A percentile compares a stretch with the other conserved stretches of the same genome.
phyloP scores from a whole-genome alignment of 1,139 yeast genomes.

The Yarrowia galli region DNA sequence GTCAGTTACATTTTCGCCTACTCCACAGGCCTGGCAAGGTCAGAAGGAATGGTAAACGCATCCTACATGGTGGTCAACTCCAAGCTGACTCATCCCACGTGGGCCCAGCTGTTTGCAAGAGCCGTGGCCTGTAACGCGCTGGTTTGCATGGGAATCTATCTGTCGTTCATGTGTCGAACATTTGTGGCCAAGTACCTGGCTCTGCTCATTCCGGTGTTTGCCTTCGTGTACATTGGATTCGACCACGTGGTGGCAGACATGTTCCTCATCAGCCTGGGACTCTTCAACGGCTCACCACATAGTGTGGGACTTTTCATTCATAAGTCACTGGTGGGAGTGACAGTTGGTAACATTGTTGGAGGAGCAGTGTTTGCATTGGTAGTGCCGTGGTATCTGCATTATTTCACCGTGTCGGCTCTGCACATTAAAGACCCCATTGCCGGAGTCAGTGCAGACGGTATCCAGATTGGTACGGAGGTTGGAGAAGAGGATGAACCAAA shows the following conservation, averaged over 20 bases:
- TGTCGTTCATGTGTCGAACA: constrained; percentile 80
- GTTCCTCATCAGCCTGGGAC: constrained; percentile 68
- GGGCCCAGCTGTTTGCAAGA: constrained; percentile 43
- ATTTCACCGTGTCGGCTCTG: constrained; percentile 56
- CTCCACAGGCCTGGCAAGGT: constrained; percentile 20
- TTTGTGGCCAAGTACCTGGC: constrained; percentile 76
- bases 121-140: constrained; percentile 79
- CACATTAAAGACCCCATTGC: constrained; percentile 20
- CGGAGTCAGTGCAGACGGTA: constrained; percentile 7
- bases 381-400: constrained; percentile 73
- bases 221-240: constrained; percentile 76
- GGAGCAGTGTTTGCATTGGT: constrained; percentile 51
- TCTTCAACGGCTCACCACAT: constrained; percentile 68
- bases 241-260: constrained; percentile 85
- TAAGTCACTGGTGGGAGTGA: constrained; percentile 53
- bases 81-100: constrained; percentile 37
- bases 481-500: constrained; percentile 25
- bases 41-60: constrained; percentile 14
- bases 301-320: constrained; percentile 71
- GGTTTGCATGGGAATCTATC: constrained; percentile 74
- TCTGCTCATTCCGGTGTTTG: constrained; percentile 70
- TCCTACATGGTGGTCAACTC: background rate
- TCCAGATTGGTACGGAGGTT: constrained; percentile 27
- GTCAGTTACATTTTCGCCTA: constrained; percentile 29
- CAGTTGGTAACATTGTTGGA: constrained; percentile 16